Evolutionary conservation across 306 rosid genomes (phyloP), one percentile per base, ranked within the genome.

Genomic region (Pyrus bretschneideri): DNA sequence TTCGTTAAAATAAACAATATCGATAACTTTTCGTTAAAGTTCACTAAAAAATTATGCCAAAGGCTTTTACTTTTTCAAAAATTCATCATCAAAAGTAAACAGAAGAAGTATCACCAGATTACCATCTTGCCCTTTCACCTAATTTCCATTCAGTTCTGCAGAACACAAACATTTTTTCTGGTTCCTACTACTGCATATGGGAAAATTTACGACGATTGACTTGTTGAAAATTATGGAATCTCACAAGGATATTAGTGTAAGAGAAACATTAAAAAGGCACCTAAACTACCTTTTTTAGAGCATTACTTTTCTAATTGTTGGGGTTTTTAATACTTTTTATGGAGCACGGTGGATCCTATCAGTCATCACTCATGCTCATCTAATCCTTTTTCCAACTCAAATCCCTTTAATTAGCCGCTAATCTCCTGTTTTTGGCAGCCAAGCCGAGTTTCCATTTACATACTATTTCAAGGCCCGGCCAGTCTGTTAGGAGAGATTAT

Each of bases 261-360:
- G 78, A 69, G 23, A 13, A 71, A 52, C 54, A 52, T 55, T n/a
- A n/a, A 9, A 76, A 83, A 79, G 77, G 77, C 65, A 73, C 82
- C 87, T 59, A 85, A 76, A 75, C 69, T 45, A 35, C 87, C 74
- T 85, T 75, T 78, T 27, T 80, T 71, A 67, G 74, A 75, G 85
- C 81, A 78, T 83, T 82, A 77, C 87, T 83, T 86, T 88, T 42
- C 45, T 29, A 74, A 81, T 85, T 64, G 64, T 81, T 76, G 86
- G 86, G 82, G 76, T 67, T 84, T 80, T 38, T 59, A 31, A 76
- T 69, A 42, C 45, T 78, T 63, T 77, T 64, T 54, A 77, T 64
- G 49, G 78, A 71, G 69, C 85, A 82, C 67, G 81, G 84, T 84
- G 80, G 76, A 85, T 82, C 91, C 91, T 87, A 90, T 87, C 80